Base-by-base conservation (phyloP, 305 asterid species). In the Solanum hybrid region DNA sequence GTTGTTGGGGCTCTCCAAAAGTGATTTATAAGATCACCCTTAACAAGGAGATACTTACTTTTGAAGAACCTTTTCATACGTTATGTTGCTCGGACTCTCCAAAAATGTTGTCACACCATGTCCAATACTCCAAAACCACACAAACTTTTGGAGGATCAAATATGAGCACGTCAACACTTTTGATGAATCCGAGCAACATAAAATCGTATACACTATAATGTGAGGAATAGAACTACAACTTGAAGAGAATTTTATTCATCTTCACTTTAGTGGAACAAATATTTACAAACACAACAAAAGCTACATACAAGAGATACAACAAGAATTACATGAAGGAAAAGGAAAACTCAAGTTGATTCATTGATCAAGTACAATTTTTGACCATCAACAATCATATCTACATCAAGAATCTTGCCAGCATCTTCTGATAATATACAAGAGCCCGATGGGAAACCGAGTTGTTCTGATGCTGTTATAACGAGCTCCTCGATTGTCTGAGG, bases 331-430 rank as follows among this genome's bases (percentile, higher is more conserved):
- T 3, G 69, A 24, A 11, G 69, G 51, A 3, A 35, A 34, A 73
- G 9, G 51, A 57, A 51, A 26, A 39, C 26, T 92, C 86, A 94
- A 73, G 91, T 91, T 46, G 92, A 92, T 86, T 94, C 94, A 80
- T 77, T 91, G 81, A 94, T 90, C 93, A 94, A 76, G 84, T 92
- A 94, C 93, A 97, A 89, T 57, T 94, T 94, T 86, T 95, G 96
- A 10, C 94, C 98, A 91, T 97, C 97, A 37, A 33, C 76, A 33
- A 97, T 94, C 95, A 96, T 93, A 90, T 95, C 95, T 20, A 89
- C 92, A 71, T 95, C 97, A 24, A 93, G n/a, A 90, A 97, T 93
- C 92, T 89, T 94, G 26, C 98, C 99, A 37, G 94, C 99, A 89
- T 97, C 99, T 92, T 96, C 98, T 22, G 99, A 89, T 89, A 96